A percentile compares a stretch with the other conserved stretches of the same genome.
Evolutionary conservation across 148 eudicot species (phyloP).

Genomic region (Vaccinium myrtillus): DNA sequence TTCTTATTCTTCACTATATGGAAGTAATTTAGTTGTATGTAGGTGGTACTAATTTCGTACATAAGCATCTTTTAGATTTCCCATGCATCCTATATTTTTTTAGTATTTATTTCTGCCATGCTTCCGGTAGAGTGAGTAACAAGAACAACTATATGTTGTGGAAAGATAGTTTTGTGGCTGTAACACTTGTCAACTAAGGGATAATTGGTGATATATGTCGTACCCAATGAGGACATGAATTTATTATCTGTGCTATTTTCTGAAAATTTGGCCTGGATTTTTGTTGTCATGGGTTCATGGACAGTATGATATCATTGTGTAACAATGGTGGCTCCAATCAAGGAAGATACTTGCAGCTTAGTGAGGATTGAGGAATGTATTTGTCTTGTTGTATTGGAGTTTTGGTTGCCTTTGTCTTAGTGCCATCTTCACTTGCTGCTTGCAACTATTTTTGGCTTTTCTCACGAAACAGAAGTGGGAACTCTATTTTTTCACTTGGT

Average conservation of each 20-base stretch:
- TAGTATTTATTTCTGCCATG: not conserved
- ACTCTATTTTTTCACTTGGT: not conserved
- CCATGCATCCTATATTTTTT: not conserved
- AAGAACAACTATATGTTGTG: not conserved
- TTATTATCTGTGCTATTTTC: not conserved
- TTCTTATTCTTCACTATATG: constrained; percentile 6
- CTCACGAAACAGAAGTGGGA: not conserved
- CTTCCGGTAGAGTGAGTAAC: not conserved
- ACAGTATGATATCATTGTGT: not conserved
- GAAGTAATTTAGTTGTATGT: not conserved
- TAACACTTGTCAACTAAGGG: not conserved
- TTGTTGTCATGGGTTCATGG: not conserved
- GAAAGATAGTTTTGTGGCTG: not conserved
- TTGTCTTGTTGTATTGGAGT: not conserved
- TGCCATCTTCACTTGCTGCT: constrained; percentile 1
- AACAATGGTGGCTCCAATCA: not conserved
- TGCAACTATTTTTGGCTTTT: not conserved
- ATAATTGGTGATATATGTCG: not conserved
- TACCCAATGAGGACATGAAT: not conserved
- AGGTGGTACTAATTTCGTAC: not conserved
- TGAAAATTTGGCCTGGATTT: not conserved
- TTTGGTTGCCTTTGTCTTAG: not conserved
- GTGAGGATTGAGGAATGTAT: not conserved
- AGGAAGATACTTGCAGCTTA: not conserved
- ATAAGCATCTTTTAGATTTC: too few relatives aligned